phyloP scores from a whole-genome alignment of 768 basidiomycete genomes.

The Lactarius vividus region DNA sequence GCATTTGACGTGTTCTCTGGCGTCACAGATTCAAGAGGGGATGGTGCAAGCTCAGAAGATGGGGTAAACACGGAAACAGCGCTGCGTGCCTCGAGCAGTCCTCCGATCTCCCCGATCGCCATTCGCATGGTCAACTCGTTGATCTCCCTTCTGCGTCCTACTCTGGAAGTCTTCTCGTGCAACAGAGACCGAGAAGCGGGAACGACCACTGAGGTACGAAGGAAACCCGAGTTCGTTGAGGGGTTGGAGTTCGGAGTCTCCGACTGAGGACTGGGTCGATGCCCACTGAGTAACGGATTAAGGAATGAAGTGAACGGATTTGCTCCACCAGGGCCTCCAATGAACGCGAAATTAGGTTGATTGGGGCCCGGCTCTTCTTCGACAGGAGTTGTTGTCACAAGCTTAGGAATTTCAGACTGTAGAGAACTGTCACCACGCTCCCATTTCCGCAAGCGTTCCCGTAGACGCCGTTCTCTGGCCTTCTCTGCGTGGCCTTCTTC shows the following conservation, averaged over 20 bases:
- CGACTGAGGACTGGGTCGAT: constrained; percentile 27
- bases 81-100: constrained; percentile 47
- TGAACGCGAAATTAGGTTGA: constrained; percentile 46
- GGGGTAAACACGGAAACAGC: constrained; percentile 29
- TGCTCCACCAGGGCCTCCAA: constrained; percentile 43
- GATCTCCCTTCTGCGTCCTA: constrained; percentile 64
- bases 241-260: constrained; percentile 1
- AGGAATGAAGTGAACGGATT: constrained; percentile 39
- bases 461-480: constrained; percentile 69
- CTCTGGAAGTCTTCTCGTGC: constrained; percentile 55
- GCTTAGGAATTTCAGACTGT: constrained; percentile 61
- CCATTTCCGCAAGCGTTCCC: constrained; percentile 71
- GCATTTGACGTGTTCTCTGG: constrained; percentile 31
- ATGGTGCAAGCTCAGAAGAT: not conserved
- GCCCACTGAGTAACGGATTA: constrained; percentile 28
- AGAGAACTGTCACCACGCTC: constrained; percentile 58
- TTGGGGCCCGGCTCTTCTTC: constrained; percentile 35
- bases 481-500: constrained; percentile 65
- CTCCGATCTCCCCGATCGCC: constrained; percentile 75
- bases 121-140: constrained; percentile 84
- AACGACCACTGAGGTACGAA: constrained; percentile 68
- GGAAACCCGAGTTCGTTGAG: constrained; percentile 45
- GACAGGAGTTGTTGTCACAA: constrained; percentile 41
- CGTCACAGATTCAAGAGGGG: not conserved
- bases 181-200: constrained; percentile 54